These are phyloP conservation scores for Acacia acuminata DNA, from an alignment of 306 rosid species.

Conservation along the genomic window DNA sequence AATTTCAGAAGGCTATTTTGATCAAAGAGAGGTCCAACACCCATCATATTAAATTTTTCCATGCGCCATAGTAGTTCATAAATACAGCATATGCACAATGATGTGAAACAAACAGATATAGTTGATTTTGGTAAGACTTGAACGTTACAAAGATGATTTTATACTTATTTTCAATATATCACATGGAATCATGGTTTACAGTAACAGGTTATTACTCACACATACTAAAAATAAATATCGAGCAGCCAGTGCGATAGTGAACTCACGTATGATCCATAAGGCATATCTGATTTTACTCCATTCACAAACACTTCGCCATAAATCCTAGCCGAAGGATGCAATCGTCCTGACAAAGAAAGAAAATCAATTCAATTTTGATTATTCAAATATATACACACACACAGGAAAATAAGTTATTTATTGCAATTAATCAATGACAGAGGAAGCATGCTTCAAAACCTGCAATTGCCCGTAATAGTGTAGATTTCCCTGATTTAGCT, in stretches of 20 bases:
- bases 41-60: neutral
- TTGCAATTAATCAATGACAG: slow-evolving; percentile 27
- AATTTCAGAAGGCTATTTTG: neutral
- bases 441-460: slow-evolving; percentile 50
- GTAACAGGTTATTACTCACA: neutral
- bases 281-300: slow-evolving; percentile 65
- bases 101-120: neutral
- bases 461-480: slow-evolving; percentile 85
- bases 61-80: neutral
- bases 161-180: neutral
- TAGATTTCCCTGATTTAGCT: slow-evolving; percentile 93
- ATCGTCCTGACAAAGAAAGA: slow-evolving; percentile 65
- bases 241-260: slow-evolving; percentile 10
- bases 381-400: slow-evolving; percentile 21
- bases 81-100: neutral
- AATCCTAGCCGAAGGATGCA: slow-evolving; percentile 76
- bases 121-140: neutral
- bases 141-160: neutral
- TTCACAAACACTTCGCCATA: slow-evolving; percentile 95
- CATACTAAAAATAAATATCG: slow-evolving; percentile 8
- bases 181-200: slow-evolving; percentile 4
- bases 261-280: slow-evolving; percentile 94
- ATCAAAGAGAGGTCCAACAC: neutral
- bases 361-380: slow-evolving; percentile 32
- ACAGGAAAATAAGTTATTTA: neutral